Base-by-base conservation (phyloP, 768 basidiomycete species). In the Rubroboletus pulcherrimus region DNA sequence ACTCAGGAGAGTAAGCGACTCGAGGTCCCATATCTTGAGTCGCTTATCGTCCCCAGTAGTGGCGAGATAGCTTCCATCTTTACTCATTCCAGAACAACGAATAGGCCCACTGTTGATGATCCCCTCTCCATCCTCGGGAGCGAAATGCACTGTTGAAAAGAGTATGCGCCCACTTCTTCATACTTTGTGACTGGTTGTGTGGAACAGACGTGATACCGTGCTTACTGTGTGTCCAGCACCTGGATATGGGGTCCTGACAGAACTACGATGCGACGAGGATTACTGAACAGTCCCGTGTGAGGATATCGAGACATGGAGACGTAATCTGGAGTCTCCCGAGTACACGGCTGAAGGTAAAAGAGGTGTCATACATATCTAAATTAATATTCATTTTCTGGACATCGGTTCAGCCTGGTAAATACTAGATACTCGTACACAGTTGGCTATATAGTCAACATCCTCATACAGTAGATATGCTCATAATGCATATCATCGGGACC, bases 21-120 rank as follows among this genome's bases (percentile, higher is more conserved):
- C 80, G 7, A 92, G 61, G 30, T 79, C 75, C 86, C 89, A 94
- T 10, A 96, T 77, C 59, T 81, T 86, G 62, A 98, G 74, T 50
- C 71, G 70, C 72, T 98, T 98, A 71, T 94, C 90, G 51, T 96
- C 93, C 8, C 82, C 85, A 0, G 77, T 73, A 2, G 87, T 87
- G 5, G 82, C 81, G 15, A 93, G 70, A 60, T 84, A 78, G 31
- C 58, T 69, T 51, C 71, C 74, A 0, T 70, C 68, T 7, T 58
- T 49, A 62, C 83, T 81, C 5, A 85, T 66, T 1, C 80, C 83
- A 17, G 80, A 78, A 60, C 82, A 86, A 48, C 82, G 77, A 43
- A 91, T 73, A 4, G 82, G 81, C 0, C 85, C 85, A 7, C 81
- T 74, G 57, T 79, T 79, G 21, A 75, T 39, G 3, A 79, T 40